Evolutionary conservation across 116 monocot species (phyloP), one percentile per base, ranked within the genome.

Genomic region (Papilionanthe hybrid): DNA sequence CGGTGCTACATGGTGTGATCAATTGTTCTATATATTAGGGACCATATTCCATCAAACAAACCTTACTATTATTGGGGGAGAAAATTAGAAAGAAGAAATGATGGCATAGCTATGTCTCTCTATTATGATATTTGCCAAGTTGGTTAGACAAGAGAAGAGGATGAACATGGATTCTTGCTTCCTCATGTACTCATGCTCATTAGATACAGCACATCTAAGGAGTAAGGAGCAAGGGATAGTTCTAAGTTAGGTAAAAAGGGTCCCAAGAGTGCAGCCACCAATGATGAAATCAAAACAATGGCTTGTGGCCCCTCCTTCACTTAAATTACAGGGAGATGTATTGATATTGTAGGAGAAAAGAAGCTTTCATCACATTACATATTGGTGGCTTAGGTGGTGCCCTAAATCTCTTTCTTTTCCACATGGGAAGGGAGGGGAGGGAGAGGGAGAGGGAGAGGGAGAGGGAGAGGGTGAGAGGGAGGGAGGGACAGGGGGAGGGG

Each of bases 331-430:
- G 9, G 73, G 73, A 42, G 73, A 73, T 44, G 73, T n/a, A 5
- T 7, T 20, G 43, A 15, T 73, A 0, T 7, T 44, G 10, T 43
- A 22, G 20, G 45, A 73, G 9, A 42, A 45, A 73, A 73, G 43
- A 20, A 45, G 43, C 43, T 42, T 73, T 73, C 73, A 1, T 44
- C 44, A 73, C 7, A 73, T 19, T 22, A 22, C 44, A 44, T 73
- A 73, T 44, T 19, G 73, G 44, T 44, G 73, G n/a, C 20, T 73
- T 44, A 42, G 19, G 73, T 5, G 45, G 44, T 43, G 53, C 53
- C 53, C 53, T 53, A 53, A 53, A 53, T 53, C 71, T 71, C 71
- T 22, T 23, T 73, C 73, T 6, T n/a, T 44, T n/a, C 73, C 73
- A n/a, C 44, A 44, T 73, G 20, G 42, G 43, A n/a, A 44, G 73